Percentiles rank a stretch among this genome's conserved stretches.
phyloP scores from a whole-genome alignment of 176 grass and related monocot genomes.

The Pontederia paniculata region DNA sequence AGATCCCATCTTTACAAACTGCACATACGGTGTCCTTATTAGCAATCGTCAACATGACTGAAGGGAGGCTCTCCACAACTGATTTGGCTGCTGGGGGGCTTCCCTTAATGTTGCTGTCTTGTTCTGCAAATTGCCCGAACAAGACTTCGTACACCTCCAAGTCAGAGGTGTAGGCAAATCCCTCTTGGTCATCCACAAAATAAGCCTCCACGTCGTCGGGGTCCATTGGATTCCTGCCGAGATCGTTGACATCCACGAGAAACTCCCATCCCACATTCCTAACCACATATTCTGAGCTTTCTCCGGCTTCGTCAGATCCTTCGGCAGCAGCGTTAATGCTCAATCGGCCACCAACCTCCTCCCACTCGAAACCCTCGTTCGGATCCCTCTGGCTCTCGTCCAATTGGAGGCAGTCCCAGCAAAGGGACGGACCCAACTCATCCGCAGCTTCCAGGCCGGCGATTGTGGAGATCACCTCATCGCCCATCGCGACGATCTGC shows the following conservation, averaged over 20 bases:
- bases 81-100: conserved; percentile 39
- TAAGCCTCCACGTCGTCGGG: conserved; percentile 36
- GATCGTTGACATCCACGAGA: conserved; percentile 51
- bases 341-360: conserved; percentile 7
- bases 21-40: conserved; percentile 38
- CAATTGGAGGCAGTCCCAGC: conserved; percentile 13
- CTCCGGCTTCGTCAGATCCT: too few relatives aligned
- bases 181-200: conserved; percentile 35
- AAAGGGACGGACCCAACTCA: background rate
- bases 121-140: conserved; percentile 49
- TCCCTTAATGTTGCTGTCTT: conserved; percentile 41
- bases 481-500: conserved; percentile 18
- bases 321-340: background rate
- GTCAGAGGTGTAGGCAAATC: conserved; percentile 13
- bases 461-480: background rate
- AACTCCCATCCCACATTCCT: conserved; percentile 43
- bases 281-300: background rate
- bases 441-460: background rate
- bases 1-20: conserved; percentile 51
- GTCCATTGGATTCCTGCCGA: conserved; percentile 24
- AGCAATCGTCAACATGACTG: conserved; percentile 25
- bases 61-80: conserved; percentile 54
- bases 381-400: background rate
- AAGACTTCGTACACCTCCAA: conserved; percentile 36
- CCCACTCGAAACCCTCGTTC: conserved; percentile 6